phyloP scores from a whole-genome alignment of 768 basidiomycete genomes.

The Candolleomyces aberdarensis region DNA sequence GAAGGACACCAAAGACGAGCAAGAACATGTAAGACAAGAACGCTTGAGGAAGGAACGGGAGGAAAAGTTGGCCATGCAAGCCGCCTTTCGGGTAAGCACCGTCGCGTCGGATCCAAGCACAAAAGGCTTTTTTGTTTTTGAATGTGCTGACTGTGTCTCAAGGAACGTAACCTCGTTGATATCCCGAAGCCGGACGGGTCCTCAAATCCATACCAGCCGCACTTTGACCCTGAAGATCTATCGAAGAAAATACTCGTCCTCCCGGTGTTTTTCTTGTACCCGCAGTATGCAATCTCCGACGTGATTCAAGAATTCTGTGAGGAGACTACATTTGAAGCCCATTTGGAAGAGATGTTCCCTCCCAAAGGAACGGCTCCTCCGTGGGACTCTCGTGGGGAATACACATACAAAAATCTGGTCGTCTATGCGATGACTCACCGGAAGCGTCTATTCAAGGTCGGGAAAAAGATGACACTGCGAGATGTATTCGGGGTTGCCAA shows the following conservation, averaged over 20 bases:
- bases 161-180: conserved; percentile 75
- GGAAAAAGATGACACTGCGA: conserved; percentile 82
- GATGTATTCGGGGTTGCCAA: conserved; percentile 70
- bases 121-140: background rate
- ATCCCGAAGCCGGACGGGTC: conserved; percentile 50
- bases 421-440: conserved; percentile 81
- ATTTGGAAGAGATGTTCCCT: conserved; percentile 83
- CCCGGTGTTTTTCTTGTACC: conserved; percentile 93
- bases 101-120: background rate
- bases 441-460: conserved; percentile 83
- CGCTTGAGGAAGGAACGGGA: conserved; percentile 48
- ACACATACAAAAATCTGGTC: conserved; percentile 57
- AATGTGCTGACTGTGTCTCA: conserved; percentile 8
- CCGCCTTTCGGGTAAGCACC: conserved; percentile 61
- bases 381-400: conserved; percentile 78
- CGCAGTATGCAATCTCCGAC: conserved; percentile 86
- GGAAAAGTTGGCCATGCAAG: conserved; percentile 47
- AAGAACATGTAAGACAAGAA: conserved; percentile 48
- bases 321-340: conserved; percentile 75
- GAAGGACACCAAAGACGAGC: conserved; percentile 49
- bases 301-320: conserved; percentile 85
- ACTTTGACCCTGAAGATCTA: conserved; percentile 65
- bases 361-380: conserved; percentile 57
- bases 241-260: conserved; percentile 55
- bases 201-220: conserved; percentile 57